These are phyloP conservation scores for Geotrichum phurueaensis DNA, from an alignment of 1,139 yeast genomes.

Conservation along the genomic window DNA sequence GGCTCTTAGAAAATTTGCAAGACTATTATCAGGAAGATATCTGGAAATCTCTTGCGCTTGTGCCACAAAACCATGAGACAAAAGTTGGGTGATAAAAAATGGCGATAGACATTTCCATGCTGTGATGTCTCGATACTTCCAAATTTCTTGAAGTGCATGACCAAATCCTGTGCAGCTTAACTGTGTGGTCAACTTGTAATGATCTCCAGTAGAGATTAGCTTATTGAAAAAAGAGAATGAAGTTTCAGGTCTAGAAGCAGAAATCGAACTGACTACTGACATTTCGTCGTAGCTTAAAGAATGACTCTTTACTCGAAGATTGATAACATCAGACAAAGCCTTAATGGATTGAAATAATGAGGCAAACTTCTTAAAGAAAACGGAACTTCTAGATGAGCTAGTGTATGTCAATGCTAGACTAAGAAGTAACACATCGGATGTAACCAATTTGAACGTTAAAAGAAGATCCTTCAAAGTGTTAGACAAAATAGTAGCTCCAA, in stretches of 20 bases:
- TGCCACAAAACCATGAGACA: background rate
- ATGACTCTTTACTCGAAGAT: background rate
- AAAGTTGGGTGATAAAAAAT: conserved; percentile 6
- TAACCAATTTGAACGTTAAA: conserved; percentile 18
- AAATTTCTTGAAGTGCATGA: background rate
- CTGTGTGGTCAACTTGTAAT: background rate
- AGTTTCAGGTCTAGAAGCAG: conserved; percentile 14
- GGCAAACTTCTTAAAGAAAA: background rate
- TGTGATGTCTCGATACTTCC: conserved; percentile 1
- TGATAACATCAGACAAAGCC: background rate
- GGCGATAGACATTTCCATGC: background rate
- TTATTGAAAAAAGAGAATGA: background rate
- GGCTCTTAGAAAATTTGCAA: conserved; percentile 26
- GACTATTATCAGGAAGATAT: conserved; percentile 22
- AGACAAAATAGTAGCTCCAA: conserved; percentile 22
- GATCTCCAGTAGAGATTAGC: background rate
- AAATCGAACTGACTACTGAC: background rate
- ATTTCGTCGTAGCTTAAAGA: background rate
- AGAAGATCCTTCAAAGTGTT: conserved; percentile 22
- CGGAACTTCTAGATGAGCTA: background rate
- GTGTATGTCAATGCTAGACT: conserved; percentile 17
- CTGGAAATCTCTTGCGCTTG: conserved; percentile 15
- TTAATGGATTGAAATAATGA: background rate
- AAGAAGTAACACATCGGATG: conserved; percentile 23
- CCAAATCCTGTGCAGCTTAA: conserved; percentile 2